Base-by-base conservation (phyloP, 225 moss, liverwort and hornwort genomes). In the Climacium dendroides region DNA sequence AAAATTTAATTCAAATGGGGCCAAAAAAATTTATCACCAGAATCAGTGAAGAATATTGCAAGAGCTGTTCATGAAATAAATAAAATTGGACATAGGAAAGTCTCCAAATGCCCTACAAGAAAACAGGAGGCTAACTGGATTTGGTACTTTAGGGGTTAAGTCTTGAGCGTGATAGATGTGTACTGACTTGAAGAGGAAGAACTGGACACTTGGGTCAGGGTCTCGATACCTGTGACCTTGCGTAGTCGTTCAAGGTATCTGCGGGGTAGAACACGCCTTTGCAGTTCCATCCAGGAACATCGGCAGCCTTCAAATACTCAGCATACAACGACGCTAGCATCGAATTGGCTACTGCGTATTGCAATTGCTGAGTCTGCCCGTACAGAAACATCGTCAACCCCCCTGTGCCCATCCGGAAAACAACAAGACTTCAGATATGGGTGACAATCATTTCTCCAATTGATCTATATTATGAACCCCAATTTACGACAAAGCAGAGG, bases 281-380 rank as follows among this genome's bases (percentile, higher is more conserved):
- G 77, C 94, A 94, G 70, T 7, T 82, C 92, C 92, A 94, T 74
- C 94, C 92, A 43, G 94, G 94, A 57, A 94, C 90, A 78, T 91
- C 94, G 59, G 88, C 87, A 29, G 91, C 85, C 80, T 88, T 90
- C 91, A 94, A 52, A 79, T 92, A 94, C 66, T 94, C 92, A 43
- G 94, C 94, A 87, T 91, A 93, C 75, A 93, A 58, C 10, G 91
- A 91, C 72, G 92, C 92, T 14, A 94, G 63, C 87, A 94, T 92
- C 20, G 94, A 90, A 80, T 91, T 92, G 34, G 89, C 90, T 39
- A 93, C 94, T 69, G 92, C 67, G 82, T 94, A 93, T 79, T 94
- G 94, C 90, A 94, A 67, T 75, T 91, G 92, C 86, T 94, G 94
- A 43, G 90, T 64, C 55, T 88, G 58, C 16, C 90, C 89, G 85